These are phyloP conservation scores for Microbotryum lychnidis-dioicae DNA, from an alignment of 1,284 basidiomycete species.

Conservation along the genomic window DNA sequence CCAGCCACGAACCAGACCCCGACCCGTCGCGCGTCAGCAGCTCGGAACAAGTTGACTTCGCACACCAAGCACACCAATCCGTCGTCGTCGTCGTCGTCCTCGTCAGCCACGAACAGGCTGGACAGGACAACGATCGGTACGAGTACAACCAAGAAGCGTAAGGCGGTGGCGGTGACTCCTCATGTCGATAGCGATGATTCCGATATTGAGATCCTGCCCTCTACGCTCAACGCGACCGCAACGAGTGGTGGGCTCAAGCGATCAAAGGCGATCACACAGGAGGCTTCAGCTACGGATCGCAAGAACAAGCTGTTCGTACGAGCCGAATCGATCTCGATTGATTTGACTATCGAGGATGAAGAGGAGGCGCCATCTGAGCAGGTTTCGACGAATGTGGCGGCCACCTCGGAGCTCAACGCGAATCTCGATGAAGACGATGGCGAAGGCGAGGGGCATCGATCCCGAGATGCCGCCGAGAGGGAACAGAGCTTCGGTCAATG, in stretches of 20 bases:
- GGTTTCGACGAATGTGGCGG: constrained; percentile 17
- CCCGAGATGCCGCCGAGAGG: constrained; percentile 20
- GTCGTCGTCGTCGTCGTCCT: too few relatives aligned
- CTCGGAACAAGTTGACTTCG: too few relatives aligned
- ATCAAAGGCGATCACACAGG: too few relatives aligned
- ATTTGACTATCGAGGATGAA: constrained; percentile 18
- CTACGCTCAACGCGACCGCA: neutral
- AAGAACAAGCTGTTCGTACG: neutral
- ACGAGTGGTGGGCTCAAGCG: neutral
- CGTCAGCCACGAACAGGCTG: neutral
- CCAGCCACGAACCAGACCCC: too few relatives aligned
- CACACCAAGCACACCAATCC: too few relatives aligned
- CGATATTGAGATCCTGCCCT: neutral
- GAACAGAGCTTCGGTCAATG: constrained; percentile 36
- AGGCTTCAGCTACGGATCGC: neutral
- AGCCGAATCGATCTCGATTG: neutral
- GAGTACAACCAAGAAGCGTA: neutral
- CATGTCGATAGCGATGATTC: constrained; percentile 2
- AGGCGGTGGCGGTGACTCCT: constrained; percentile 1
- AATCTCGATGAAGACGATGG: constrained; percentile 12
- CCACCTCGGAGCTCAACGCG: constrained; percentile 2
- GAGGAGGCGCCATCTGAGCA: constrained; percentile 18
- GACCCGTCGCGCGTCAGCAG: too few relatives aligned
- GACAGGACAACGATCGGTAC: neutral
- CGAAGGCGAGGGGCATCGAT: neutral